Percentiles rank a stretch among this genome's conserved stretches.
phyloP scores from a whole-genome alignment of 805 yeast species.

The Wickerhamomyces tratensis region DNA sequence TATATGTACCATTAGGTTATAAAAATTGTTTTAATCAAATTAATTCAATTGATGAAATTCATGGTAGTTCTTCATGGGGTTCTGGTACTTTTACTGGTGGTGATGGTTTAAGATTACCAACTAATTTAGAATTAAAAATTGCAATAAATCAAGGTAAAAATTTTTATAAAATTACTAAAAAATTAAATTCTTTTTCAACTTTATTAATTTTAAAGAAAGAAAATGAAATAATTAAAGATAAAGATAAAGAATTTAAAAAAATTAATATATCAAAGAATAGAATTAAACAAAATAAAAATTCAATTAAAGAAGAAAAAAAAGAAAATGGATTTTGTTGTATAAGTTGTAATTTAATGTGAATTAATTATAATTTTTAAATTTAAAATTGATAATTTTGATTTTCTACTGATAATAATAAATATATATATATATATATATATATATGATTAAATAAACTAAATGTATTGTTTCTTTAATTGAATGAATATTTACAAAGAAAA shows the following conservation, averaged over 20 bases:
- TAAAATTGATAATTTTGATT: too few species aligned
- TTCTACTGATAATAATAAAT: too few species aligned
- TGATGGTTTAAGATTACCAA: conserved; percentile 67
- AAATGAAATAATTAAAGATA: neutral
- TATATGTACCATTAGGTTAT: conserved; percentile 72
- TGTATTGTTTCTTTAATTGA: too few species aligned
- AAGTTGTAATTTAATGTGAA: conserved; percentile 24
- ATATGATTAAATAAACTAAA: too few species aligned
- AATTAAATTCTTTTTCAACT: conserved; percentile 10
- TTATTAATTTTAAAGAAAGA: neutral
- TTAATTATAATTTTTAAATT: too few species aligned
- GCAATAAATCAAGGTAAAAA: conserved; percentile 60
- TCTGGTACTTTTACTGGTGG: conserved; percentile 71
- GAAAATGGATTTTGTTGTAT: conserved; percentile 15
- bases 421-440: too few species aligned
- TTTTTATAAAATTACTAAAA: conserved; percentile 40
- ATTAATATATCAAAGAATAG: conserved; percentile 8
- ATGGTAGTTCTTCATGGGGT: conserved; percentile 85
- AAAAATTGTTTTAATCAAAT: conserved; percentile 43
- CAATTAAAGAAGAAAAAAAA: conserved; percentile 12
- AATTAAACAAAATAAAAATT: conserved; percentile 2
- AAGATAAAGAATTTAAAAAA: too few species aligned
- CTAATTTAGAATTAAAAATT: conserved; percentile 51
- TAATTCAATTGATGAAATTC: conserved; percentile 53
- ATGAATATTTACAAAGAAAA: too few species aligned